Evolutionary conservation across 257 asterid species (phyloP).

Genomic region (Salvia hispanica): DNA sequence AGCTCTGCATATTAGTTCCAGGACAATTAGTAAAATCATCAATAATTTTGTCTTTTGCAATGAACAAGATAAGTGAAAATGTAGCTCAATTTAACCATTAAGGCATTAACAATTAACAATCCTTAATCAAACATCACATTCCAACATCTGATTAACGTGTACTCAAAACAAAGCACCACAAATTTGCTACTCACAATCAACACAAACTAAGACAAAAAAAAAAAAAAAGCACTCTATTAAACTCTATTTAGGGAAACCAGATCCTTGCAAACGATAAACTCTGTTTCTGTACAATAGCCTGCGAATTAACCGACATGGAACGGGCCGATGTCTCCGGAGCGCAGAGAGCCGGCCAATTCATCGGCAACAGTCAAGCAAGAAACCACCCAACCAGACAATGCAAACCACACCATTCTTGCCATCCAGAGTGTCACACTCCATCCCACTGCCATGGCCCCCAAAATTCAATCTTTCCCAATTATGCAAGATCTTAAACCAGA

Average conservation of each 20-base stretch:
- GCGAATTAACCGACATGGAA: constrained; percentile 62
- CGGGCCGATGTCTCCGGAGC: constrained; percentile 66
- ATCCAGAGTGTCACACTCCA: constrained; percentile 63
- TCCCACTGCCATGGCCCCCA: constrained; percentile 55
- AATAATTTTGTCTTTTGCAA: neutral
- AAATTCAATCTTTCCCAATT: constrained; percentile 20
- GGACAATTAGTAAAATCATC: neutral
- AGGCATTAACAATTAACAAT: neutral
- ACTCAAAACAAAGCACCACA: constrained; percentile 12
- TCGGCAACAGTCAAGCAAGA: constrained; percentile 77
- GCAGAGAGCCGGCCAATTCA: constrained; percentile 63
- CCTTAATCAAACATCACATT: constrained; percentile 6
- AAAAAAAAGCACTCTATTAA: neutral
- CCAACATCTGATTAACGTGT: constrained; percentile 11
- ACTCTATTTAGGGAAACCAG: neutral
- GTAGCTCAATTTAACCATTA: neutral
- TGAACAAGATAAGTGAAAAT: neutral
- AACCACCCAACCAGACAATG: constrained; percentile 60
- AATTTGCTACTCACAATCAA: constrained; percentile 21
- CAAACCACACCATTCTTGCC: constrained; percentile 62
- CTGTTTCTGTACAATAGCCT: neutral
- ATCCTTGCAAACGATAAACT: neutral
- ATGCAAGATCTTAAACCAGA: constrained; percentile 4
- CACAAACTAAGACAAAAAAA: neutral
- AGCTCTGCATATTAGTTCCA: neutral